A percentile compares a stretch with the other conserved stretches of the same genome.
Evolutionary conservation across 2,329 filamentous ascomycete species (phyloP).

Genomic region (Aureobasidium pullulans): DNA sequence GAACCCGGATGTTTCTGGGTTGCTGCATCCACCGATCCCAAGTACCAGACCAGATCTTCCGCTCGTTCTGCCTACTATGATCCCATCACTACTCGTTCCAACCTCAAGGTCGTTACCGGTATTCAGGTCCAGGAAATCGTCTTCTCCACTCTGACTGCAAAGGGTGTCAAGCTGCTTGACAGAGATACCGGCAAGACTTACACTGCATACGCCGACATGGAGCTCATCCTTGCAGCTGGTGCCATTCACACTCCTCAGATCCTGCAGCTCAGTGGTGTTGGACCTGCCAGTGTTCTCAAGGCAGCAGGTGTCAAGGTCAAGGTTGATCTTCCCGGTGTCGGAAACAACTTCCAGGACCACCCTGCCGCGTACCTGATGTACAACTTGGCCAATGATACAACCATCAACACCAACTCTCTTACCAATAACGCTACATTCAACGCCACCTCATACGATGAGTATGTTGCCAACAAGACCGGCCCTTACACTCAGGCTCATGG

Average conservation of each 20-base stretch:
- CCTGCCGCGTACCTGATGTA: constrained; percentile 2
- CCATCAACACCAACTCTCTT: constrained; percentile 24
- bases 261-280: constrained; percentile 28
- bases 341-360: constrained; percentile 29
- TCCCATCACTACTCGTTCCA: constrained; percentile 24
- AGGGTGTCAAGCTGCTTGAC: constrained; percentile 15
- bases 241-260: constrained; percentile 28
- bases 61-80: constrained; percentile 29
- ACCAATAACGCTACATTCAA: constrained; percentile 22
- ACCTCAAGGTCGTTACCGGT: constrained; percentile 25
- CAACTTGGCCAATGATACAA: constrained; percentile 18
- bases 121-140: constrained; percentile 19
- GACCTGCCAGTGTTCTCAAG: constrained; percentile 18
- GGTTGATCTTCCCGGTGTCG: constrained; percentile 26
- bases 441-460: constrained; percentile 21
- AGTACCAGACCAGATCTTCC: constrained; percentile 28
- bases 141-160: constrained; percentile 3
- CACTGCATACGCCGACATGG: constrained; percentile 17
- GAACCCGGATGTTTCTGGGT: constrained; percentile 30
- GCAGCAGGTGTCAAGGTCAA: constrained; percentile 24
- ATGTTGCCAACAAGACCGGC: constrained; percentile 22
- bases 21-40: constrained; percentile 28
- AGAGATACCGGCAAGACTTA: neutral
- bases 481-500: constrained; percentile 30
- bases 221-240: constrained; percentile 31